Percentiles rank a stretch among this genome's conserved stretches.
Evolutionary conservation across 1,284 basidiomycete genomes (phyloP).

Genomic region (Leccinum cinnamomeum): DNA sequence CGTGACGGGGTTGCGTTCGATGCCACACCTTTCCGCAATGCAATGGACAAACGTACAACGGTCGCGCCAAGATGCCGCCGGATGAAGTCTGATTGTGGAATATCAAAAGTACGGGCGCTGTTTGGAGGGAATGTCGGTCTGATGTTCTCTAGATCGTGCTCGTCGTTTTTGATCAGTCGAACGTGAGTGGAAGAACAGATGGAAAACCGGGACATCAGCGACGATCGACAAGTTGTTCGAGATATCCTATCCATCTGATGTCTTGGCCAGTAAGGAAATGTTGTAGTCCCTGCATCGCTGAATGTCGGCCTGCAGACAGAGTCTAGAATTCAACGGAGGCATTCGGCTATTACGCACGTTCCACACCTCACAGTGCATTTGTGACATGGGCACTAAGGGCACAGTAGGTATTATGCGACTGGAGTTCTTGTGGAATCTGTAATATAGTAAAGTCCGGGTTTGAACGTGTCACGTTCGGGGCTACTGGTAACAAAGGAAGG

Average conservation of each 20-base stretch:
- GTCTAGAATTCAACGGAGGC: slow-evolving; percentile 31
- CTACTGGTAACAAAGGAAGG: slow-evolving; percentile 51
- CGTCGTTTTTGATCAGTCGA: slow-evolving; percentile 25
- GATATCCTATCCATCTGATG: slow-evolving; percentile 36
- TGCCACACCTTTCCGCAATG: slow-evolving; percentile 46
- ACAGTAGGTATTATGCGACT: slow-evolving; percentile 45
- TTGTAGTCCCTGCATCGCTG: slow-evolving; percentile 28
- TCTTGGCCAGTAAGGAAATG: slow-evolving; percentile 41
- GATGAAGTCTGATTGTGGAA: slow-evolving; percentile 33
- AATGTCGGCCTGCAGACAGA: slow-evolving; percentile 24
- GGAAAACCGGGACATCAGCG: slow-evolving; percentile 42
- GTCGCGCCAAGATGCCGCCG: slow-evolving; percentile 26
- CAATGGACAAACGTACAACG: slow-evolving; percentile 26
- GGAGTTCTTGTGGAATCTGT: slow-evolving; percentile 63
- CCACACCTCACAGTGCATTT: slow-evolving; percentile 62
- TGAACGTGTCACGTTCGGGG: slow-evolving; percentile 53
- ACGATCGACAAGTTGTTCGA: slow-evolving; percentile 55
- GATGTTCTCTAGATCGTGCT: slow-evolving; percentile 21
- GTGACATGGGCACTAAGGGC: slow-evolving; percentile 57
- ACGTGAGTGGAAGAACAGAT: slow-evolving; percentile 48
- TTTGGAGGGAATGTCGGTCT: slow-evolving; percentile 37
- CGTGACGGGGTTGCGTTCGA: slow-evolving; percentile 44
- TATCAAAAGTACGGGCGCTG: slow-evolving; percentile 32
- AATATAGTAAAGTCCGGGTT: slow-evolving; percentile 55
- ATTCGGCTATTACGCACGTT: slow-evolving; percentile 53